These are phyloP conservation scores for Sistotremastrum suecicum DNA, from an alignment of 768 basidiomycete species.

Conservation along the genomic window DNA sequence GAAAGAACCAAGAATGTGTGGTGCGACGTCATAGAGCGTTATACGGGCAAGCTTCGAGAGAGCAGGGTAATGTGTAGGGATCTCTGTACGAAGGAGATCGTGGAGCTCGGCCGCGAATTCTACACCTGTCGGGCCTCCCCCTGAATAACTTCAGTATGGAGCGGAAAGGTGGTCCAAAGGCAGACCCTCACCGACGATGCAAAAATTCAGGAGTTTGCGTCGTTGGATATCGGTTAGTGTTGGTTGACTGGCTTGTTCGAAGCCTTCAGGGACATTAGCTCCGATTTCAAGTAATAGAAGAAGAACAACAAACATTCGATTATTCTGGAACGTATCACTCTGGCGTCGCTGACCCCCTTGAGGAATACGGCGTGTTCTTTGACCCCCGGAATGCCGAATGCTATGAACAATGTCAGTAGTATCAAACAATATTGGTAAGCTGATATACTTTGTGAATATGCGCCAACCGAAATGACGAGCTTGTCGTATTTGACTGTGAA, in stretches of 20 bases:
- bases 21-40: constrained; percentile 71
- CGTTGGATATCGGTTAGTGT: constrained; percentile 61
- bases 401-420: constrained; percentile 18
- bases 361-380: constrained; percentile 74
- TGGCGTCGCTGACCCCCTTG: constrained; percentile 66
- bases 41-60: constrained; percentile 55
- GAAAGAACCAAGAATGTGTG: constrained; percentile 60
- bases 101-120: constrained; percentile 78
- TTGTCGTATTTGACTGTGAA: constrained; percentile 66
- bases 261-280: constrained; percentile 27
- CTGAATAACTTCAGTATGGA: constrained; percentile 17
- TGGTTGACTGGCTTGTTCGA: constrained; percentile 80
- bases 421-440: neutral
- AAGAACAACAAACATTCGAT: constrained; percentile 44
- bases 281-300: neutral
- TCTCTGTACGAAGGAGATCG: constrained; percentile 59
- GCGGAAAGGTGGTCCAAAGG: neutral
- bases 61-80: constrained; percentile 43
- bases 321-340: constrained; percentile 54
- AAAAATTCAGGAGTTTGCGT: constrained; percentile 67
- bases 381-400: constrained; percentile 60
- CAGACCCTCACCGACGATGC: constrained; percentile 56
- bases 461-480: constrained; percentile 73
- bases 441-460: constrained; percentile 65
- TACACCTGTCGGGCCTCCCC: constrained; percentile 68